Percentiles rank a stretch among this genome's conserved stretches.
Conservation (phyloP, 768 basidiomycete species). For the Mycena albidolilacea region DNA sequence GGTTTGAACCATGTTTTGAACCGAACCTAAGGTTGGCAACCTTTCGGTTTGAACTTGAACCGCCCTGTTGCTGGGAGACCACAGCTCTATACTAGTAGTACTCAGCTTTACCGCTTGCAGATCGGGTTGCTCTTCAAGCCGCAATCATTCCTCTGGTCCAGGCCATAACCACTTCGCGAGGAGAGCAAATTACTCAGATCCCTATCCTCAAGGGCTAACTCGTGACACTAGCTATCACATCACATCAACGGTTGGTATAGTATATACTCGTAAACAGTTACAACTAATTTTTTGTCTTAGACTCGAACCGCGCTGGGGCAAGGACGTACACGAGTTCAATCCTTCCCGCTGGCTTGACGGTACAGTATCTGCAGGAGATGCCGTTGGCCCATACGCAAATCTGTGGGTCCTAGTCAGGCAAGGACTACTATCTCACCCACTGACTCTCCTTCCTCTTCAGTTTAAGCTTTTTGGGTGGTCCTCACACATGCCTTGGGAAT, state of each 20-base stretch:
- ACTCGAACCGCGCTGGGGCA: background rate
- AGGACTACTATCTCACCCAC: background rate
- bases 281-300: slow-evolving; percentile 3
- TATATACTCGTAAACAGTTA: background rate
- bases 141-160: slow-evolving; percentile 4
- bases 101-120: slow-evolving; percentile 20
- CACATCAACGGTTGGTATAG: slow-evolving; percentile 17
- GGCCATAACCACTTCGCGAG: background rate
- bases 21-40: too few species aligned
- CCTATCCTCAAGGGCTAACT: slow-evolving; percentile 20
- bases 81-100: too few species aligned
- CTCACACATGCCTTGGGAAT: background rate
- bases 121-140: slow-evolving; percentile 16
- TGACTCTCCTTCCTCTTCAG: background rate
- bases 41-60: too few species aligned
- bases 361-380: too few species aligned
- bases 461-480: background rate
- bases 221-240: background rate
- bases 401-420: slow-evolving; percentile 11
- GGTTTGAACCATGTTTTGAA: too few species aligned
- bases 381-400: slow-evolving; percentile 31
- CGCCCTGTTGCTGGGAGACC: too few species aligned
- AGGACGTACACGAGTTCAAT: too few species aligned
- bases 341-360: too few species aligned
- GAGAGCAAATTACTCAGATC: background rate